Base-by-base conservation (phyloP, 2,329 filamentous ascomycete genomes). In the Madurella fahalii region DNA sequence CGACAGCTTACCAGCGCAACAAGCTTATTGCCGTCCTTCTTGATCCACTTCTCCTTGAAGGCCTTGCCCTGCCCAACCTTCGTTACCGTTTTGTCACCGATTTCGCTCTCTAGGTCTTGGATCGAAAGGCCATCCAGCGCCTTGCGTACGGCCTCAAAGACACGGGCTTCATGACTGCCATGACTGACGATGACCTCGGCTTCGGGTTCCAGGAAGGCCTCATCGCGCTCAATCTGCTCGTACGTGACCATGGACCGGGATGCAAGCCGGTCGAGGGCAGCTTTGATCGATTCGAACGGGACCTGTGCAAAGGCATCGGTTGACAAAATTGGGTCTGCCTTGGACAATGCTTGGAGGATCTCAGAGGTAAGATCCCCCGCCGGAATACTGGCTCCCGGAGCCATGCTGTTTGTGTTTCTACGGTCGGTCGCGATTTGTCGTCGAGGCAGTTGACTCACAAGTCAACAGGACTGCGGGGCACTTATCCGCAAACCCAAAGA, bases 31-130 rank as follows among this genome's bases (percentile, higher is more conserved):
- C 80, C 79, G 20, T 80, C 77, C 63, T 82, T 78, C 59, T 78
- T 81, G 59, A 87, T 86, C 85, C 84, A 88, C 68, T 85, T 86
- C 71, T 85, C 81, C 68, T 83, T 95, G 77, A 97, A 96, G 34
- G 93, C 93, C 75, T 94, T 95, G 65, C 91, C 91, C 70, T 94
- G 88, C n/a, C 94, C 94, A 57, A 96, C 78, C 74, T 90, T 93
- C 47, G 86, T 79, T 43, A 83, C 86, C 46, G 76, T 84, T 71
- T 89, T 89, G 71, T 88, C 84, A 53, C 88, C 87, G 61, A 93
- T 84, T 52, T 76, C 76, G 68, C 76, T 77, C 72, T 86, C 81
- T 53, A 92, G 76, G 62, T 93, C 89, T 61, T 81, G 76, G 57
- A 97, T 87, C 61, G 88, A 87, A 71, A 96, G 78, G 18, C 91